Evolutionary conservation across 2,329 filamentous ascomycete species (phyloP), one percentile per base, ranked within the genome.

Genomic region (Dactylellina haptotyla): DNA sequence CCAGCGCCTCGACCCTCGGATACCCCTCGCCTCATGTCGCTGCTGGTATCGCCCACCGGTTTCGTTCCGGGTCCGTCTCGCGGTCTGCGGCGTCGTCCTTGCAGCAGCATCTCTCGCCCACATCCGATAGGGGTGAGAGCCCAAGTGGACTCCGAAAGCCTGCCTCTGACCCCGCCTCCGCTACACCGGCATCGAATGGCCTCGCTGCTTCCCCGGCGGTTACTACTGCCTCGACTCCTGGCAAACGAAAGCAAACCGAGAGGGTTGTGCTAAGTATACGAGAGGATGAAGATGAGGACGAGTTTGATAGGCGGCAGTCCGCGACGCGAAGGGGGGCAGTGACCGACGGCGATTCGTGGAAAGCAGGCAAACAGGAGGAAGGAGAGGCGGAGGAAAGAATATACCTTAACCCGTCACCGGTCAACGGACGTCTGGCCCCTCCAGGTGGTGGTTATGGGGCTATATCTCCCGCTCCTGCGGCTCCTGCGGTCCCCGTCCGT

Each of bases 1-100:
- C 72, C 81, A 83, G 69, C 86, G 87, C 56, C 43, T 56, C 69
- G 6, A 61, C 69, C 18, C 54, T 73, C 56, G 57, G 59, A 10
- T 23, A 61, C n/a, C 61, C 54, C 4, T 73, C 69, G 2, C 69
- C 69, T 18, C 23, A 46, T 25, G 45, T 57, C 28, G 54, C 69
- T 6, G 54, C 54, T 30, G 69, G 61, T 30, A 62, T 73, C 28
- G 34, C 69, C 20, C 53, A 66, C 9, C 62, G 61, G 20, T 51
- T 54, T 46, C 61, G 61, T 28, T 43, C 69, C 18, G 61, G 54
- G 6, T 73, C 69, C 1, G 28, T 51, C 16, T 41, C 61, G 23
- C 37, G 37, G 10, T 45, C 62, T n/a, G 69, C 69, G 10, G 34
- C 58, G 3, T 30, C 61, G 12, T 73, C 69, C 10, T 34, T 73